A percentile compares a stretch with the other conserved stretches of the same genome.
phyloP scores from a whole-genome alignment of 441 rosid species.

The Erodium moschatum region DNA sequence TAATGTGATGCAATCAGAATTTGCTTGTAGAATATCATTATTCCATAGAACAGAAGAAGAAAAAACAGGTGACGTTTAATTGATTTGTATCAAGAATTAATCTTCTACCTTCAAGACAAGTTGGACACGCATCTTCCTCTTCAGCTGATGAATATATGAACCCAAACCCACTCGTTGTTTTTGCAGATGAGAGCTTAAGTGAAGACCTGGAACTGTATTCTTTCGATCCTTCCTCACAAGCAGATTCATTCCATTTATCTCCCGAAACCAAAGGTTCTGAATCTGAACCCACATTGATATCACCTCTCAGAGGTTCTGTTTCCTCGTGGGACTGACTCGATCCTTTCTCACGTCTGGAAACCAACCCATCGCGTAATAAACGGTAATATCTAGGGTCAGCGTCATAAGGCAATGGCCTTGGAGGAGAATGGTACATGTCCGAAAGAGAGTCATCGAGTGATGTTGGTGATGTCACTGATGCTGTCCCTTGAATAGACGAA shows the following conservation, averaged over 20 bases:
- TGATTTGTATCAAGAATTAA: too few relatives aligned
- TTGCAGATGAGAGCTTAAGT: constrained; percentile 45
- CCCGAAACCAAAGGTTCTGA: constrained; percentile 44
- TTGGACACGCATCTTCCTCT: constrained; percentile 86
- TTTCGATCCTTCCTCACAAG: constrained; percentile 56
- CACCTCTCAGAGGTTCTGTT: constrained; percentile 65
- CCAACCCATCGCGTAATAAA: constrained; percentile 38
- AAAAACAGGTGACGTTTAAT: too few relatives aligned
- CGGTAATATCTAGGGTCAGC: constrained; percentile 56
- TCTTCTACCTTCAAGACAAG: constrained; percentile 79
- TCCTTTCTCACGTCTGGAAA: constrained; percentile 65
- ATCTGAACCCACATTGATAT: constrained; percentile 34
- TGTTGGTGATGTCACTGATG: constrained; percentile 49
- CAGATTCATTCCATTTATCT: constrained; percentile 58
- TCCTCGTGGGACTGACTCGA: constrained; percentile 68
- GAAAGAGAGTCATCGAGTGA: constrained; percentile 73
- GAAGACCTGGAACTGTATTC: constrained; percentile 48
- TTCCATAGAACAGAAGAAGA: neutral
- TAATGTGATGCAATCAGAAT: neutral
- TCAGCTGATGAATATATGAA: constrained; percentile 50
- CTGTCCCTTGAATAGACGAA: constrained; percentile 56
- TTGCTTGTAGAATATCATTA: neutral
- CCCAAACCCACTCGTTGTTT: constrained; percentile 38
- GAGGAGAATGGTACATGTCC: constrained; percentile 74
- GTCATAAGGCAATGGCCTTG: constrained; percentile 89